These are phyloP conservation scores for Escallonia rubra DNA, from an alignment of 129 eudicot genomes.

Conservation along the genomic window DNA sequence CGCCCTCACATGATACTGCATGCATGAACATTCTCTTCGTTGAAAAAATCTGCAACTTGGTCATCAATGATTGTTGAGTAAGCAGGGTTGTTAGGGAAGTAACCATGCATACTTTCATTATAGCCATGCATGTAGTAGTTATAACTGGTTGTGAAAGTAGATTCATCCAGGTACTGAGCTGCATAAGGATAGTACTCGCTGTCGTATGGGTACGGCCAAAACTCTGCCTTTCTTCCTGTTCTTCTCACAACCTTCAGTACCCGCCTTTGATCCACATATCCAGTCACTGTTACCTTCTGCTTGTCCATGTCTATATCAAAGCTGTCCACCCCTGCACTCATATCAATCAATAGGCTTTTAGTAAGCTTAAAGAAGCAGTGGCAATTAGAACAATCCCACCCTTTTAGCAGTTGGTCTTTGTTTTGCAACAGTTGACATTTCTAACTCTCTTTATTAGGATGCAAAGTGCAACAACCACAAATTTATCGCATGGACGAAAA, in stretches of 20 bases:
- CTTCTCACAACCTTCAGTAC: constrained; percentile 42
- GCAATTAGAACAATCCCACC: too few relatives aligned
- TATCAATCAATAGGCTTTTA: neutral
- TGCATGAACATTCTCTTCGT: constrained; percentile 43
- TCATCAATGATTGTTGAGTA: constrained; percentile 28
- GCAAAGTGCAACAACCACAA: too few relatives aligned
- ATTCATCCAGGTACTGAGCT: constrained; percentile 33
- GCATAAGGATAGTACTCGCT: constrained; percentile 32
- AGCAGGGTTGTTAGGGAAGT: constrained; percentile 30
- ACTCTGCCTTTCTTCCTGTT: constrained; percentile 47
- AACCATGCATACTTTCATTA: constrained; percentile 36
- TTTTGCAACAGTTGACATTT: too few relatives aligned
- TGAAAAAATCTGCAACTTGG: constrained; percentile 25
- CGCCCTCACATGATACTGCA: constrained; percentile 35
- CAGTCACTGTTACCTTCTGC: constrained; percentile 45
- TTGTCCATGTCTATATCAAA: constrained; percentile 46
- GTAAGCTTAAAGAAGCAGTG: too few relatives aligned
- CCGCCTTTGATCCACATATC: constrained; percentile 28
- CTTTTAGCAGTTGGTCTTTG: too few relatives aligned
- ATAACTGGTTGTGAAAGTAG: constrained; percentile 28
- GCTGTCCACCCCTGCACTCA: constrained; percentile 34
- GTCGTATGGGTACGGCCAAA: constrained; percentile 45
- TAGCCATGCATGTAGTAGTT: constrained; percentile 46
- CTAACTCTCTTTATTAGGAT: too few relatives aligned
- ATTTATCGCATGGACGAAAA: too few relatives aligned